Evolutionary conservation across 2,329 filamentous ascomycete genomes (phyloP), one percentile per base, ranked within the genome.

Genomic region (Phaeosphaeria sp.): DNA sequence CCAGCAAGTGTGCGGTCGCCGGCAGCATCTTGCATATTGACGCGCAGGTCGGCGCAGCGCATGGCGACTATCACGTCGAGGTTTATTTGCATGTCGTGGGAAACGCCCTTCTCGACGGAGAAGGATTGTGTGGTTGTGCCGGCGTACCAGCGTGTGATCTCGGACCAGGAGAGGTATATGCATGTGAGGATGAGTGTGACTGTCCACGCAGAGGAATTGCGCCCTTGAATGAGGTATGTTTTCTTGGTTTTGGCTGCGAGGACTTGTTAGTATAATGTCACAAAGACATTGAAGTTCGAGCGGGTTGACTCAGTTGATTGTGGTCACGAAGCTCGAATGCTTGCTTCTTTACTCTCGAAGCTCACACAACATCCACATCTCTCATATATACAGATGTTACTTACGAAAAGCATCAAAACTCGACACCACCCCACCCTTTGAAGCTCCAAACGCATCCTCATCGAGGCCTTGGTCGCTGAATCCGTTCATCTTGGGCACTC

Each of bases 321-420:
- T 43, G 20, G 17, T 23, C 44, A 48, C 47, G 33, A 36, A 54
- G 56, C 54, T 55, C 50, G 33, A 33, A 20, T 36, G 30, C 13
- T 36, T 36, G 30, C 30, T 36, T 36, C 30, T 36, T 7, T 13
- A 15, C 7, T 11, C 6, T 11, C 13, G 9, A 36, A 36, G 5
- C 30, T 11, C 7, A 6, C 13, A 6, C 6, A 11, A 22, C 27
- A 18, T 6, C 36, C 41, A 22, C 22, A 7, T 11, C 23, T 44
- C 49, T 21, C 18, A 20, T 6, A 15, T 42, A 49, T 10, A 36
- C 22, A 23, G 30, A 15, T 3, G 5, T 4, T 23, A 84, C 91
- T 75, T 86, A 97, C 93, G 94, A 78, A 99, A 99, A 65, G 93
- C 94, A 82, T 99, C 95, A 79, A 99, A 99, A 58, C 94, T 93